A percentile compares a stretch with the other conserved stretches of the same genome.
Conservation (phyloP, 805 yeast genomes). For the Myxozyma nipponensis region DNA sequence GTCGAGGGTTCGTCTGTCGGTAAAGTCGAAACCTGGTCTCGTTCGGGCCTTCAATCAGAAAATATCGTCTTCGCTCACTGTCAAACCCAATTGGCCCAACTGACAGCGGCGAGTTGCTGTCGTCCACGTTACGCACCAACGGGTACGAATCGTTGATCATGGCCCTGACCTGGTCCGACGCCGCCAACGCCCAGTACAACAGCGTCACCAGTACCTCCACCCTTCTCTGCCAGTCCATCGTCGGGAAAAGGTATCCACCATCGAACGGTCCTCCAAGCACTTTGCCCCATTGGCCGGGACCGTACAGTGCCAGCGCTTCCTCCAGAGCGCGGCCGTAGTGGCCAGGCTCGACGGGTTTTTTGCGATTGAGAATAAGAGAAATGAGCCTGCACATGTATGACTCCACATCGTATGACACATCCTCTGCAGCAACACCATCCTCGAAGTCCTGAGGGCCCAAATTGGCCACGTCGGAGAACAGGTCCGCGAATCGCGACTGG, state of each 20-base stretch:
- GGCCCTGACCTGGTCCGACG: conserved; percentile 33
- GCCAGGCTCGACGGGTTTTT: conserved; percentile 40
- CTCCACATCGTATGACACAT: conserved; percentile 32
- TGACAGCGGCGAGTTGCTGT: conserved; percentile 9
- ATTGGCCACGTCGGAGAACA: conserved; percentile 37
- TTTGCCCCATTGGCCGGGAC: conserved; percentile 31
- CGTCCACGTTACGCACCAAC: conserved; percentile 9
- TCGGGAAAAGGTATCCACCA: conserved; percentile 31
- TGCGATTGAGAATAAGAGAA: conserved; percentile 40
- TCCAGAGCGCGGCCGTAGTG: conserved; percentile 39
- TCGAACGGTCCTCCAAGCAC: conserved; percentile 20
- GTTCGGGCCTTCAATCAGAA: conserved; percentile 30
- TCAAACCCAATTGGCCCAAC: conserved; percentile 31
- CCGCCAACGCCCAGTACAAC: conserved; percentile 36
- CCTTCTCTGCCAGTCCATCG: conserved; percentile 36
- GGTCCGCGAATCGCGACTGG: conserved; percentile 29
- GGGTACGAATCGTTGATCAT: conserved; percentile 11
- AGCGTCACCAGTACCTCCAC: conserved; percentile 35
- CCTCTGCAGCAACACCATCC: conserved; percentile 32
- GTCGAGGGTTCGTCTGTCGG: conserved; percentile 33
- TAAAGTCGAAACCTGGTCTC: conserved; percentile 38
- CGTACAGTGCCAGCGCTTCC: conserved; percentile 35
- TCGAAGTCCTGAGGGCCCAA: conserved; percentile 44
- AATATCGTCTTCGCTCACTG: conserved; percentile 27
- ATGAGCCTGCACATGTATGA: conserved; percentile 37